phyloP scores from a whole-genome alignment of 2,329 filamentous ascomycete species.

The Calonectria multiphialidica region DNA sequence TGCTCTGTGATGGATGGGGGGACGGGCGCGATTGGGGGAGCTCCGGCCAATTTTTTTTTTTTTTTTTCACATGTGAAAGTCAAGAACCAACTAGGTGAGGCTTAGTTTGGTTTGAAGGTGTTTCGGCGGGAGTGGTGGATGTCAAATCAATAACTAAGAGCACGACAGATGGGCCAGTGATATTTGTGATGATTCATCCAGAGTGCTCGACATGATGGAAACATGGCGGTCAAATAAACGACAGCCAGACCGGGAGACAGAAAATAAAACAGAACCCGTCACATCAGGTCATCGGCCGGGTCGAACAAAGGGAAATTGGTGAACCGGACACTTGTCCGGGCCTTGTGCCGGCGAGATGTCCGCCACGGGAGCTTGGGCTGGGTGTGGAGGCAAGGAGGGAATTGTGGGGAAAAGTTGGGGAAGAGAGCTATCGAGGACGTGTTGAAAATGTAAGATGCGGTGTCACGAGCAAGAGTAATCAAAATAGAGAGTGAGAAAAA shows the following conservation, averaged over 20 bases:
- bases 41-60: no score
- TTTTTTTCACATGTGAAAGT: slow-evolving; percentile 29
- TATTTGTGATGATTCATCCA: not conserved
- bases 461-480: not conserved
- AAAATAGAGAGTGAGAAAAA: not conserved
- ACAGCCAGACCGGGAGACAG: not conserved
- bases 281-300: slow-evolving; percentile 22
- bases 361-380: slow-evolving; percentile 10
- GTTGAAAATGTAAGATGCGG: not conserved
- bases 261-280: not conserved
- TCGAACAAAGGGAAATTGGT: not conserved
- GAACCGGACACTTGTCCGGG: slow-evolving; percentile 26
- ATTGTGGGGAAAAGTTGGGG: slow-evolving; percentile 29
- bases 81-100: not conserved
- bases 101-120: not conserved
- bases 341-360: slow-evolving; percentile 22
- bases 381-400: slow-evolving; percentile 13
- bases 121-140: not conserved
- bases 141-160: not conserved
- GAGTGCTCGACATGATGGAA: not conserved
- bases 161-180: not conserved
- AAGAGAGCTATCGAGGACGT: not conserved
- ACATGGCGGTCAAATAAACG: not conserved
- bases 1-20: slow-evolving; percentile 10
- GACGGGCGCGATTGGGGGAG: not conserved